Percentiles rank a stretch among this genome's conserved stretches.
phyloP scores from a whole-genome alignment of 2,329 filamentous ascomycete species.

The Fusarium graminum region DNA sequence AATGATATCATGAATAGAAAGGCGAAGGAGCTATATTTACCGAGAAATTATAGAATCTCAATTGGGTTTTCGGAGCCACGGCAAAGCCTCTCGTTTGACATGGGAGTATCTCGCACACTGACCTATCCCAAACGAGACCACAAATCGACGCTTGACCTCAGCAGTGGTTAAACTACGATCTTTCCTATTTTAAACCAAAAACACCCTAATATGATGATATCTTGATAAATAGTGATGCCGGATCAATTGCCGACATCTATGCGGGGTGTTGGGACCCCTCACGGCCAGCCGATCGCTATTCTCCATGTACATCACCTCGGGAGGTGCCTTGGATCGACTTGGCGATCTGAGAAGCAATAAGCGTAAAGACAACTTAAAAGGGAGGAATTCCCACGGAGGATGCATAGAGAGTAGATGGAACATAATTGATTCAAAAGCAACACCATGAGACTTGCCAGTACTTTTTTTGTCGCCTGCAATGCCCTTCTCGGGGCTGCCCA shows the following conservation, averaged over 20 bases:
- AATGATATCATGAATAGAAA: not conserved
- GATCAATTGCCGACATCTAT: slow-evolving; percentile 28
- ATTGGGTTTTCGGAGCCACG: not conserved
- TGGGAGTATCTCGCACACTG: not conserved
- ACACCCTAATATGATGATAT: not conserved
- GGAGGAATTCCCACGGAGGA: accelerated
- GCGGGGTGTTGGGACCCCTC: slow-evolving; percentile 32
- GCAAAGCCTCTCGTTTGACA: not conserved
- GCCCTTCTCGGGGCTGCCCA: slow-evolving; percentile 27
- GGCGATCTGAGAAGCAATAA: slow-evolving; percentile 3
- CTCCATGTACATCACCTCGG: slow-evolving; percentile 4
- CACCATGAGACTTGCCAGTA: slow-evolving; percentile 30
- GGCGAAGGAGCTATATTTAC: not conserved
- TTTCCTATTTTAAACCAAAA: not conserved
- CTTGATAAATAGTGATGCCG: slow-evolving; percentile 11
- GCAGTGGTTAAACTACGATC: slow-evolving; percentile 5
- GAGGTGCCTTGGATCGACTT: slow-evolving; percentile 6
- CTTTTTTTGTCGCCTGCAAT: slow-evolving; percentile 6
- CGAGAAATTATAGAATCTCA: not conserved
- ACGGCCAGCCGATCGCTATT: slow-evolving; percentile 8
- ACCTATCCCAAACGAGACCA: not conserved
- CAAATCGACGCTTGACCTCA: not conserved
- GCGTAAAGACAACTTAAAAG: not conserved
- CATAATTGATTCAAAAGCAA: not conserved
- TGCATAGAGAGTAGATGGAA: not conserved